phyloP scores from a whole-genome alignment of 805 yeast genomes.

The Teunomyces kruisii region DNA sequence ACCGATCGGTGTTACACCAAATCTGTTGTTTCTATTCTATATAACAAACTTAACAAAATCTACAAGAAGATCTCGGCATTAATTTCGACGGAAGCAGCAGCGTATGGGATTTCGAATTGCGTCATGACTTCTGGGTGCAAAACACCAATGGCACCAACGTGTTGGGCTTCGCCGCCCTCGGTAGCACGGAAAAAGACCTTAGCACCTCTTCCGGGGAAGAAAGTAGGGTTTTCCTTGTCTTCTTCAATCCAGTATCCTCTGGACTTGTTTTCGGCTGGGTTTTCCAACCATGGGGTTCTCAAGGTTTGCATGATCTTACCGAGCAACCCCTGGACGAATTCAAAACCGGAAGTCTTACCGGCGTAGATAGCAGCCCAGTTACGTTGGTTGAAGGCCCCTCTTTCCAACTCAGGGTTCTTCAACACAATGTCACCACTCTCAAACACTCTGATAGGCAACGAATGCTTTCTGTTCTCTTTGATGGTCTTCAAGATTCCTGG shows the following conservation, averaged over 20 bases:
- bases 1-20: background rate
- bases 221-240: conserved; percentile 64
- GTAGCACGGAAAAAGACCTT: conserved; percentile 70
- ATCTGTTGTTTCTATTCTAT: background rate
- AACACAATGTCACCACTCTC: conserved; percentile 94
- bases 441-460: conserved; percentile 91
- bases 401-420: conserved; percentile 76
- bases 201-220: conserved; percentile 98
- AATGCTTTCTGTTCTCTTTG: conserved; percentile 92
- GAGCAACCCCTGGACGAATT: conserved; percentile 87
- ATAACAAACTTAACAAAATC: conserved; percentile 4
- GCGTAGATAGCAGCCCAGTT: conserved; percentile 93
- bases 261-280: conserved; percentile 45
- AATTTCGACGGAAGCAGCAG: conserved; percentile 88
- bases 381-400: conserved; percentile 89
- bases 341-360: conserved; percentile 95
- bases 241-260: conserved; percentile 90
- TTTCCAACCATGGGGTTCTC: conserved; percentile 80
- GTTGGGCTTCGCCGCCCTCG: conserved; percentile 54
- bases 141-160: conserved; percentile 87
- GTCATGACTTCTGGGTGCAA: conserved; percentile 92
- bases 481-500: conserved; percentile 96
- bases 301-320: conserved; percentile 96
- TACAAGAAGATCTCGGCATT: conserved; percentile 85
- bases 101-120: conserved; percentile 86